phyloP scores from a whole-genome alignment of 2,329 filamentous ascomycete genomes.

The Trichoderma sp. region DNA sequence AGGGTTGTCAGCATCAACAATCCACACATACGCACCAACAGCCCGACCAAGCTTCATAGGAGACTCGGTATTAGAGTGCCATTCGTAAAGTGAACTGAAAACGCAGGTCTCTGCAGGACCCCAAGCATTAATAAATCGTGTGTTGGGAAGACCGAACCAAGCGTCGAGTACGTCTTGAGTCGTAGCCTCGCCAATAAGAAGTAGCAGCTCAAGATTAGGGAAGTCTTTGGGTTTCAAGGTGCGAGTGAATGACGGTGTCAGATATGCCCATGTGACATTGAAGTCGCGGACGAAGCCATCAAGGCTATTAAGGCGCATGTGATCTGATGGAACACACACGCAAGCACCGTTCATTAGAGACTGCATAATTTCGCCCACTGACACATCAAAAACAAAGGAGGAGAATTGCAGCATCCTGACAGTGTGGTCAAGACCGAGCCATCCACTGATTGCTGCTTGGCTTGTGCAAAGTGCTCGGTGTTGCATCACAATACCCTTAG shows the following conservation, averaged over 20 bases:
- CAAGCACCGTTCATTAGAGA: slow-evolving; percentile 14
- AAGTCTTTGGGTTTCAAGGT: slow-evolving; percentile 4
- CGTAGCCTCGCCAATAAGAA: slow-evolving; percentile 22
- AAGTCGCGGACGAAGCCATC: slow-evolving; percentile 6
- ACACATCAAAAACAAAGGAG: slow-evolving; percentile 20
- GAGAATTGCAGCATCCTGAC: slow-evolving; percentile 13
- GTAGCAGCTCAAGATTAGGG: neutral
- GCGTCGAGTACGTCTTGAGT: slow-evolving; percentile 12
- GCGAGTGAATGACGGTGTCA: slow-evolving; percentile 15
- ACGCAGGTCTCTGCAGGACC: slow-evolving; percentile 26
- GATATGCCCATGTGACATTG: slow-evolving; percentile 17
- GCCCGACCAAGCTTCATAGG: slow-evolving; percentile 9
- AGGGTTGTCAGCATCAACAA: slow-evolving; percentile 17
- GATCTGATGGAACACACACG: slow-evolving; percentile 13
- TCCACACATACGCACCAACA: neutral
- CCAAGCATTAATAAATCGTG: slow-evolving; percentile 24
- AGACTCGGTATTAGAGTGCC: slow-evolving; percentile 9
- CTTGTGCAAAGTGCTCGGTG: slow-evolving; percentile 12
- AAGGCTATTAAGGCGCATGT: slow-evolving; percentile 22
- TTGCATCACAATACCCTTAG: slow-evolving; percentile 18
- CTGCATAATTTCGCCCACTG: slow-evolving; percentile 16
- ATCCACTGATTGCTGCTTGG: neutral
- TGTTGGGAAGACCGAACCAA: slow-evolving; percentile 20
- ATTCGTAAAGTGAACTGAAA: slow-evolving; percentile 1
- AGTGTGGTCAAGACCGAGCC: neutral